Evolutionary conservation across 768 basidiomycete genomes (phyloP).

Genomic region (Lactifluus hygrophoroides): DNA sequence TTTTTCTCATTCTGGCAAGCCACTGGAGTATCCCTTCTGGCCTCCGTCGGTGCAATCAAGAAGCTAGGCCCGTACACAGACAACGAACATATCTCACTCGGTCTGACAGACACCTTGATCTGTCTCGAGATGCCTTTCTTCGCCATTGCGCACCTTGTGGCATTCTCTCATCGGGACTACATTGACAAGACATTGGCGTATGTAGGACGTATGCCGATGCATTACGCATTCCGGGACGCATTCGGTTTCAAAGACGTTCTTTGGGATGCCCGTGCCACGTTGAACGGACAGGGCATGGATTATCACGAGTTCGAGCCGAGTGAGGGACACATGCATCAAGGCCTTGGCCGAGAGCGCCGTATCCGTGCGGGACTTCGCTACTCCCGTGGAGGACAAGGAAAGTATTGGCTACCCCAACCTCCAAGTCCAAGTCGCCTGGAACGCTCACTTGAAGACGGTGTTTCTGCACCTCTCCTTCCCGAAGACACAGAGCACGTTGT

Average conservation of each 20-base stretch:
- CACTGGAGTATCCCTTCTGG: slow-evolving; percentile 78
- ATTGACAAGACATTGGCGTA: slow-evolving; percentile 53
- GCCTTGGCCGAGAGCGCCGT: slow-evolving; percentile 73
- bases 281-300: slow-evolving; percentile 85
- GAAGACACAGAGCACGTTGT: slow-evolving; percentile 56
- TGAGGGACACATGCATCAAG: slow-evolving; percentile 88
- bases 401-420: slow-evolving; percentile 91
- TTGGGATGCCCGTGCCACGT: slow-evolving; percentile 73
- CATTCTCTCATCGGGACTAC: slow-evolving; percentile 88
- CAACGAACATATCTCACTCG: slow-evolving; percentile 80
- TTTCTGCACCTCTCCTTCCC: slow-evolving; percentile 66
- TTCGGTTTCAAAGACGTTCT: slow-evolving; percentile 82
- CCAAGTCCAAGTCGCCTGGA: slow-evolving; percentile 34
- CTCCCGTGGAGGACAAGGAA: slow-evolving; percentile 77
- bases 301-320: slow-evolving; percentile 96
- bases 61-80: slow-evolving; percentile 83
- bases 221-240: slow-evolving; percentile 80
- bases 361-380: slow-evolving; percentile 92
- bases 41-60: slow-evolving; percentile 67
- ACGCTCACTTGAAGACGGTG: slow-evolving; percentile 39
- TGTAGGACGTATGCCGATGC: slow-evolving; percentile 85
- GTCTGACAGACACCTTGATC: slow-evolving; percentile 83
- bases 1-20: slow-evolving; percentile 99
- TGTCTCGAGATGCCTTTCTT: slow-evolving; percentile 98
- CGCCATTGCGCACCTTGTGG: slow-evolving; percentile 90